phyloP scores from a whole-genome alignment of 306 rosid genomes.

The Styphnolobium japonicum region DNA sequence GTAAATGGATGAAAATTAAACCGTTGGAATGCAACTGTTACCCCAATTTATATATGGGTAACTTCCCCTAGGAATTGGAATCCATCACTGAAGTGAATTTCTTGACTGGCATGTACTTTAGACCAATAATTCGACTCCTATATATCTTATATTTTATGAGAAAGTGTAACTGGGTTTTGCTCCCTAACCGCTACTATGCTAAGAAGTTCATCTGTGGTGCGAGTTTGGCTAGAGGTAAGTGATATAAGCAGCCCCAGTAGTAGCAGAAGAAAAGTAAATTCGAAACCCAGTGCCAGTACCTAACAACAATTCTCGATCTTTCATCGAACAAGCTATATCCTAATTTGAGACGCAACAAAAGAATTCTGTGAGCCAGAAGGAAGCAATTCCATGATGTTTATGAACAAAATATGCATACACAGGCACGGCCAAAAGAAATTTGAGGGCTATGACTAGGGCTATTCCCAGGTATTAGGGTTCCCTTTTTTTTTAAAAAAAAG shows the following conservation, averaged over 20 bases:
- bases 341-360: constrained; percentile 2
- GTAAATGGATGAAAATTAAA: neutral
- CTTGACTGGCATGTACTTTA: neutral
- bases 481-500: neutral
- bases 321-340: neutral
- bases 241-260: neutral
- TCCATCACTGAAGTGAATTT: constrained; percentile 16
- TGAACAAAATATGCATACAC: neutral
- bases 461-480: constrained; percentile 33
- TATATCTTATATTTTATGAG: constrained; percentile 50
- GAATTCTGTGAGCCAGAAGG: neutral
- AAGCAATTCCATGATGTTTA: neutral
- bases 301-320: constrained; percentile 24
- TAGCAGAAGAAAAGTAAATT: neutral
- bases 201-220: neutral
- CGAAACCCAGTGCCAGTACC: neutral
- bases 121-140: neutral
- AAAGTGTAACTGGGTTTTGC: constrained; percentile 42
- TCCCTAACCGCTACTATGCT: neutral
- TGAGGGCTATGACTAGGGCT: constrained; percentile 32
- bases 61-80: constrained; percentile 17
- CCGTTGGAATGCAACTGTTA: constrained; percentile 15
- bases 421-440: neutral
- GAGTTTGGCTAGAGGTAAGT: neutral
- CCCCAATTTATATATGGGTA: constrained; percentile 18